Base-by-base conservation (phyloP, 306 rosid species). In the Rubus parviflorus region DNA sequence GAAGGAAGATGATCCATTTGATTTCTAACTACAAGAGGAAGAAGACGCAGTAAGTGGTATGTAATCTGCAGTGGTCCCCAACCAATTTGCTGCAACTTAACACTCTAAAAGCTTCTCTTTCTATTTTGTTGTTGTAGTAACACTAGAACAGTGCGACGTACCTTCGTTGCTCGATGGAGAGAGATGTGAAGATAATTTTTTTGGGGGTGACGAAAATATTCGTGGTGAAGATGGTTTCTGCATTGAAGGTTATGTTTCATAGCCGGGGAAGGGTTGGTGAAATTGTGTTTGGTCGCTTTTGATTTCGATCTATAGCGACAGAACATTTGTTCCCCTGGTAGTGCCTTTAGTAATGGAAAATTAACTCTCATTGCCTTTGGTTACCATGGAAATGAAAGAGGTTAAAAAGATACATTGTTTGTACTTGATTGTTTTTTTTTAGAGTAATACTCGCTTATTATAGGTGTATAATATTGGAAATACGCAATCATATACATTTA, bases 61-160 rank as follows among this genome's bases (percentile, higher is more conserved):
- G 78, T 84, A 73, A 81, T 79, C 70, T 87, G 72, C 49, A 38
- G 84, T 86, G 89, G 89, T 88, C 92, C 87, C 82, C 53, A 58
- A 74, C 75, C 70, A 70, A 81, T 73, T 17, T 49, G 22, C 53
- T 49, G 72, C 85, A 80, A 41, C 83, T 69, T 62, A 73, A 78
- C 76, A 79, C 70, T 66, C 45, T 75, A 70, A 70, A 71, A 22
- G 64, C 66, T 81, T 79, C 63, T 78, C 70, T 85, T 87, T 23
- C 1, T 62, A 49, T 51, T 64, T 37, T 47, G 68, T 62, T 62
- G 8, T 35, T 6, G 20, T 30, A 62, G 30, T 25, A 25, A 30
- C 35, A 62, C 10, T 35, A 62, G 20, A 35, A 62, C 43, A 62
- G 19, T 23, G 65, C 3, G n/a, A 62, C n/a, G 10, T 25, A 62